Base-by-base conservation (phyloP, 345 rosid genomes). In the Trapa incisa region DNA sequence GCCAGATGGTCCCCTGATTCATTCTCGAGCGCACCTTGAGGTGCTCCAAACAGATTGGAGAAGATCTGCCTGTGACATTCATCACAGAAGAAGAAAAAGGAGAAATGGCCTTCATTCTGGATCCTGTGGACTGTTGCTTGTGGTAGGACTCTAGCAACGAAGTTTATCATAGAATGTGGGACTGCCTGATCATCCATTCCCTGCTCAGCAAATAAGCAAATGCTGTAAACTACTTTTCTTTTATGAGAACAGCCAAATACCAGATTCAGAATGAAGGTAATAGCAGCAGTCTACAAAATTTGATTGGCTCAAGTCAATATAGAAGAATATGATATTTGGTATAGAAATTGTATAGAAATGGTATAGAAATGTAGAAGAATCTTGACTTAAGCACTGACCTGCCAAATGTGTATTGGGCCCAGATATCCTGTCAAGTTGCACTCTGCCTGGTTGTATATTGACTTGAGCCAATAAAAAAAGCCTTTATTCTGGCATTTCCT, bases 401-500 rank as follows among this genome's bases (percentile, higher is more conserved):
- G 99, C 99, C 99, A 90, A 69, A 94, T 76, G 78, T 94, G 97
- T 70, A 90, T 78, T 12, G 99, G 92, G 61, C 82, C 82, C 32
- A 74, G 84, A 77, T 83, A 90, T 65, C 99, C 99, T 0, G 73
- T 68, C 74, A 84, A 76, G 69, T 86, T 89, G 70, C 97, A 94
- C 70, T 90, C 89, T 42, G 81, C 83, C 73, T 84, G 83, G 72
- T 79, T 84, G 84, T 84, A 86, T 75, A 94, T 78, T 47, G 88
- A 87, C 78, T 70, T 81, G 71, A 94, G 86, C 99, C 96, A 91
- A 58, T 83, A 81, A 66, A 94, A 83, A 68, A 94, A 67, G 32
- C 97, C 87, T 61, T 72, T 81, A 47, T 75, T 71, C 69, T 62
- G 79, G 76, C 97, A 94, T 68, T 80, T 87, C 78, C 72, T 86